A percentile compares a stretch with the other conserved stretches of the same genome.
phyloP scores from a whole-genome alignment of 2,329 filamentous ascomycete genomes.

The Aspergillus luchuensis region DNA sequence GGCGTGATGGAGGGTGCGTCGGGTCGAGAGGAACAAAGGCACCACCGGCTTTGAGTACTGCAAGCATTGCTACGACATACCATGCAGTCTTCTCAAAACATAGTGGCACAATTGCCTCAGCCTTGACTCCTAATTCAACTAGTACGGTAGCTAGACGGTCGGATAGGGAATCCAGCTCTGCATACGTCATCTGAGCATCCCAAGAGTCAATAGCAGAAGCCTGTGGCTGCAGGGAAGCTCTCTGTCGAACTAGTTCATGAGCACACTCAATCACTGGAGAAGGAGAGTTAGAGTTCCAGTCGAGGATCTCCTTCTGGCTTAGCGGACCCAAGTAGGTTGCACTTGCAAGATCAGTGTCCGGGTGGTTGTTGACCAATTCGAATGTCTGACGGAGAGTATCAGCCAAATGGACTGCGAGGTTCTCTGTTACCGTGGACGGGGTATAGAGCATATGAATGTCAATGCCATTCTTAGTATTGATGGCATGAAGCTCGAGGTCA shows the following conservation, averaged over 20 bases:
- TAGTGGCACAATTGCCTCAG: constrained; percentile 27
- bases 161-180: constrained; percentile 32
- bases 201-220: constrained; percentile 25
- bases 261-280: not conserved
- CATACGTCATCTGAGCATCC: constrained; percentile 30
- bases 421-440: not conserved
- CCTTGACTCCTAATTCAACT: constrained; percentile 31
- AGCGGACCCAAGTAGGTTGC: not conserved
- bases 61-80: constrained; percentile 27
- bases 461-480: not conserved
- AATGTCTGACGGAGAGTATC: not conserved
- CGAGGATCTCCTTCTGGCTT: not conserved
- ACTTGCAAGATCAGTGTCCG: not conserved
- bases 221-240: not conserved
- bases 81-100: constrained; percentile 32
- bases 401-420: not conserved
- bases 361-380: not conserved
- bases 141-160: constrained; percentile 32
- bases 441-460: not conserved
- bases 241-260: constrained; percentile 1
- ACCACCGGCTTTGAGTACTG: constrained; percentile 29
- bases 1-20: constrained; percentile 18
- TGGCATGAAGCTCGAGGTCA: not conserved
- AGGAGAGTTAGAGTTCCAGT: not conserved
- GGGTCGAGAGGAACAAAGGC: constrained; percentile 29